These are phyloP conservation scores for Gossypium trilobum DNA, from an alignment of 441 rosid genomes.

Conservation along the genomic window DNA sequence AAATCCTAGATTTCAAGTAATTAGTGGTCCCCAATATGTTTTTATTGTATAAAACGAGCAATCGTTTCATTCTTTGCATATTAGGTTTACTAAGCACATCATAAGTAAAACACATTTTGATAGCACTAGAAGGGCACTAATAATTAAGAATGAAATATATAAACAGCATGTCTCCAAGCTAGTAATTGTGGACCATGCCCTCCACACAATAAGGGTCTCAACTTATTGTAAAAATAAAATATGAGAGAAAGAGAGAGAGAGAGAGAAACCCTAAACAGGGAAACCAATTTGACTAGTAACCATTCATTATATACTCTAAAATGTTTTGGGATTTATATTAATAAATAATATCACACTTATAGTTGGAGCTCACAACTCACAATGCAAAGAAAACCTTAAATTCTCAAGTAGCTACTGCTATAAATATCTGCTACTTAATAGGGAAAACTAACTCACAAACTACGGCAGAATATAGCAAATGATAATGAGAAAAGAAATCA, in stretches of 20 bases:
- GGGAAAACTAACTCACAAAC: constrained; percentile 12
- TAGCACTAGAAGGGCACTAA: not conserved
- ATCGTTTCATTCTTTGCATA: not conserved
- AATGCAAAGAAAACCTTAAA: constrained; percentile 8
- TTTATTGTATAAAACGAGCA: not conserved
- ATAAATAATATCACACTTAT: not conserved
- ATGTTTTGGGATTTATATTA: not conserved
- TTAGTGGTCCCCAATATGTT: not conserved
- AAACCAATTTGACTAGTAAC: not conserved
- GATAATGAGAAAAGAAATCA: constrained; percentile 1
- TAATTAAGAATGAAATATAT: not conserved
- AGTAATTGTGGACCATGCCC: not conserved
- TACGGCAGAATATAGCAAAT: not conserved
- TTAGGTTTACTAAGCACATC: not conserved
- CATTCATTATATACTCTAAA: not conserved
- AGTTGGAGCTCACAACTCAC: not conserved
- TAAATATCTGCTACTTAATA: not conserved
- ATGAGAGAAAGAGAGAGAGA: not conserved
- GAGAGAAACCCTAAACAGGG: not conserved
- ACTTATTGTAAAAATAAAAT: not conserved
- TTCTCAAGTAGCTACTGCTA: not conserved
- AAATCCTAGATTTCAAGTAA: not conserved
- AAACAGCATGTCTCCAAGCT: not conserved
- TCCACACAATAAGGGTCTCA: not conserved
- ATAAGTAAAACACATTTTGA: not conserved